These are phyloP conservation scores for Fusarium tanahbumbuense DNA, from an alignment of 2,329 filamentous ascomycete genomes.

Conservation along the genomic window DNA sequence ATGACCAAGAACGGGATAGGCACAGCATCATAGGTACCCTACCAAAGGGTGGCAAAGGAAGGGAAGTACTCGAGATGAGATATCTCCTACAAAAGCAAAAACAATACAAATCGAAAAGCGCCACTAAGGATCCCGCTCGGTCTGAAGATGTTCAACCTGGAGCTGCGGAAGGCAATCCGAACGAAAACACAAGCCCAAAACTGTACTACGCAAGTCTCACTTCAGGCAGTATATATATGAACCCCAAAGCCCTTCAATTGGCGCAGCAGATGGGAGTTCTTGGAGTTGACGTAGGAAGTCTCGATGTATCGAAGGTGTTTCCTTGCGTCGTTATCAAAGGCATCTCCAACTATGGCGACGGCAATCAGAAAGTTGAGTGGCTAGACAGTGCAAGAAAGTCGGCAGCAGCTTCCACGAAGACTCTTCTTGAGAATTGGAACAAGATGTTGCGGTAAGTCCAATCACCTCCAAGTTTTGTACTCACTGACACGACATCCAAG, in stretches of 20 bases:
- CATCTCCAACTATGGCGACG: slow-evolving; percentile 31
- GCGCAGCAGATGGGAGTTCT: neutral
- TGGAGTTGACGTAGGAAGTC: slow-evolving; percentile 32
- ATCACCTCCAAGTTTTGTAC: neutral
- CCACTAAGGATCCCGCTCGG: neutral
- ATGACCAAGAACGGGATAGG: neutral
- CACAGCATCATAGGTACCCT: neutral
- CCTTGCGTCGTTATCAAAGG: slow-evolving; percentile 31
- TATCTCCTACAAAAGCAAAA: neutral
- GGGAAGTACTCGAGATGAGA: neutral
- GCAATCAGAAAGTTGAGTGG: slow-evolving; percentile 19
- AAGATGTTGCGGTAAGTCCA: neutral
- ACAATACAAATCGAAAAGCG: neutral
- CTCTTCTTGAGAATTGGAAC: slow-evolving; percentile 11
- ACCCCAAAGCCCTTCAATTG: neutral
- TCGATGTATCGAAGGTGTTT: slow-evolving; percentile 21
- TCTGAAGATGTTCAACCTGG: neutral
- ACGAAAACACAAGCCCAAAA: neutral
- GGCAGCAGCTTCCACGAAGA: neutral
- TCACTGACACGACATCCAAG: neutral
- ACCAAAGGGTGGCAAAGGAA: neutral
- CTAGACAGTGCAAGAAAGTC: slow-evolving; percentile 5
- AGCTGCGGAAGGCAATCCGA: neutral
- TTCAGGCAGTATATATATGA: neutral
- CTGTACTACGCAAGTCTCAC: neutral